Evolutionary conservation across 129 eudicot species (phyloP).

Genomic region (Silybum marianum): DNA sequence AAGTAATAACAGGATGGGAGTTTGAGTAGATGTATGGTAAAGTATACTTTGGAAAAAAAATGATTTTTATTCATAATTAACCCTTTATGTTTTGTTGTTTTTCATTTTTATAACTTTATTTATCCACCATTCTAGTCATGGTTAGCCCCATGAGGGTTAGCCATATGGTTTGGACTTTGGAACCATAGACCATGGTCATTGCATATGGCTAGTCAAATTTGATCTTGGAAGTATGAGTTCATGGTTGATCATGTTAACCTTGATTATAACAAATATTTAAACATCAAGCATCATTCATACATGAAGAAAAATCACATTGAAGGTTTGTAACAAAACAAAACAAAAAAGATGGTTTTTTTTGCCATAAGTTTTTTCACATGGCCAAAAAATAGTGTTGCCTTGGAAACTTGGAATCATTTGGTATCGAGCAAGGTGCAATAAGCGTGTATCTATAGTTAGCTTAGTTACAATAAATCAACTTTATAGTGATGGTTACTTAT

Average conservation of each 20-base stretch:
- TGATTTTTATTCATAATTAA: slow-evolving; percentile 26
- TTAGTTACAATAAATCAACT: neutral
- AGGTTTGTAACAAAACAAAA: too few relatives aligned
- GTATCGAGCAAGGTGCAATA: too few relatives aligned
- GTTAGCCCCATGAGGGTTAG: neutral
- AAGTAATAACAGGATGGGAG: slow-evolving; percentile 34
- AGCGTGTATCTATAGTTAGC: too few relatives aligned
- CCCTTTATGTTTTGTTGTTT: slow-evolving; percentile 17
- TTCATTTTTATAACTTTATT: slow-evolving; percentile 1
- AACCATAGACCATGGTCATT: neutral
- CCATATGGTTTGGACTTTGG: neutral
- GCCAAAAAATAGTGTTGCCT: too few relatives aligned
- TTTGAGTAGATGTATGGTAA: slow-evolving; percentile 65
- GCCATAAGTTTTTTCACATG: too few relatives aligned
- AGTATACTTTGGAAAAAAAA: slow-evolving; percentile 28
- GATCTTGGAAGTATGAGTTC: neutral
- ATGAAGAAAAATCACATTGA: too few relatives aligned
- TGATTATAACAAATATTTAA: too few relatives aligned
- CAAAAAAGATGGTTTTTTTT: too few relatives aligned
- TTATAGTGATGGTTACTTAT: neutral
- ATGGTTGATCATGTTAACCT: neutral
- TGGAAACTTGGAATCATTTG: too few relatives aligned
- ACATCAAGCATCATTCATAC: too few relatives aligned
- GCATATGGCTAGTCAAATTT: neutral
- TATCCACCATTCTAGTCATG: neutral